Base-by-base conservation (phyloP, 257 asterid species). In the Datura wrightii region DNA sequence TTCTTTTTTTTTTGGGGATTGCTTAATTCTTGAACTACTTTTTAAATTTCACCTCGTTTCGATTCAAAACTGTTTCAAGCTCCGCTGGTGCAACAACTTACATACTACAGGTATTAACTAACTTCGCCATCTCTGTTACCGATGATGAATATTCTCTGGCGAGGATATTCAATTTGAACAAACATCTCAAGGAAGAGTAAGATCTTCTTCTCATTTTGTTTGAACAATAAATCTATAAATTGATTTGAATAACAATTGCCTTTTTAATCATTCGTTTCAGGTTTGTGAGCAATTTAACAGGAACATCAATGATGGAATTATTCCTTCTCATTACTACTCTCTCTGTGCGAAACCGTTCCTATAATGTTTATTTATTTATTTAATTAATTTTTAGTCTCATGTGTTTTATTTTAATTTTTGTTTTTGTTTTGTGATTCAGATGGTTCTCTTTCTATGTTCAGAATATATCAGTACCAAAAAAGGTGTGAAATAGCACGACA, bases 111-210 rank as follows among this genome's bases (percentile, higher is more conserved):
- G 1, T 19, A 60, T 10, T 24, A 11, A 10, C 48, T 10, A 66
- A 66, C 19, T 66, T 14, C 6, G 48, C 48, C 74, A 66, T 36
- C 58, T 48, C 13, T 42, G 19, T 10, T 18, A 48, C 42, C 58
- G 58, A 52, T 78, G 36, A 95, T 96, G 98, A 98, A 88, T 24
- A 24, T 67, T 69, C 91, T 76, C 66, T 87, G 19, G n/a, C 52
- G 44, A 89, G 71, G 86, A 86, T 94, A 79, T 82, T 93, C 87
- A 93, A 94, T 87, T 87, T 96, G 18, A 88, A 86, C 88, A 94
- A 91, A 83, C 93, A 84, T 86, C 93, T 94, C 79, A 96, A 94
- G 89, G 97, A 96, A 88, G 92, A 92, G 98, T 95, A 70, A 85
- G 39, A 18, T 62, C 82, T n/a, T 60, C 67, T 48, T 10, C 15